Conservation (phyloP, 352 stramenopile genomes). For the Pythium apleroticum region DNA sequence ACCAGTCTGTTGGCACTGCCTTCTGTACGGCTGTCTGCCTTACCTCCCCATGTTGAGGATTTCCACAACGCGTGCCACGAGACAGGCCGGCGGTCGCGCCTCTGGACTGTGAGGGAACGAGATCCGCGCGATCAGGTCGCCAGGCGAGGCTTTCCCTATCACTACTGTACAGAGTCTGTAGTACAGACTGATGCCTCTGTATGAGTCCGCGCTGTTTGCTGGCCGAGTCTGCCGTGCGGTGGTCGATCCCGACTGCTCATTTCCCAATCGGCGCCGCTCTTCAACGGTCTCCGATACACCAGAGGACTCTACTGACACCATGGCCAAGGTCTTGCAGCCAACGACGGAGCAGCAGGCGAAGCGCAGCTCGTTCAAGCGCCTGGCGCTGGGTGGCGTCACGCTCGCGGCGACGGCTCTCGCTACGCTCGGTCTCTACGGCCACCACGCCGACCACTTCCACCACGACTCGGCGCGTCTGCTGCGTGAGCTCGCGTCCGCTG, state of each 20-base stretch:
- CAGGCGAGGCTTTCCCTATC: too few species aligned
- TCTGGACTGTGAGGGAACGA: too few species aligned
- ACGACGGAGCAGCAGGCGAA: neutral
- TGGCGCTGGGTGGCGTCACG: constrained; percentile 7
- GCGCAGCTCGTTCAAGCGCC: constrained; percentile 2
- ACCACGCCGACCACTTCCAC: constrained; percentile 25
- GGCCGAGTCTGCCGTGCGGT: too few species aligned
- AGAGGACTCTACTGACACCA: neutral
- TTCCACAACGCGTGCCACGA: too few species aligned
- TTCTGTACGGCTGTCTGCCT: too few species aligned
- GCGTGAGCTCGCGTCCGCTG: constrained; percentile 25
- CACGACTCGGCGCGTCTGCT: constrained; percentile 29
- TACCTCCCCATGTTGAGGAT: too few species aligned
- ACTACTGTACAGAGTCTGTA: too few species aligned
- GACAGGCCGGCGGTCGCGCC: too few species aligned
- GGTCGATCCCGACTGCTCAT: neutral
- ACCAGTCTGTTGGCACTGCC: too few species aligned
- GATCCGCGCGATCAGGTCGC: too few species aligned
- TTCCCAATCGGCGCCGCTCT: constrained; percentile 9
- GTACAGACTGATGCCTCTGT: too few species aligned
- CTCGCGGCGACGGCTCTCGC: constrained; percentile 12
- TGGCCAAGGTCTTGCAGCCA: constrained; percentile 9
- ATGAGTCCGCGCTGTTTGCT: too few species aligned
- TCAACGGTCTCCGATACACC: neutral
- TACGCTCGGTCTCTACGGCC: constrained; percentile 27